phyloP scores from a whole-genome alignment of 305 asterid genomes.

The Fraxinus dipetala region DNA sequence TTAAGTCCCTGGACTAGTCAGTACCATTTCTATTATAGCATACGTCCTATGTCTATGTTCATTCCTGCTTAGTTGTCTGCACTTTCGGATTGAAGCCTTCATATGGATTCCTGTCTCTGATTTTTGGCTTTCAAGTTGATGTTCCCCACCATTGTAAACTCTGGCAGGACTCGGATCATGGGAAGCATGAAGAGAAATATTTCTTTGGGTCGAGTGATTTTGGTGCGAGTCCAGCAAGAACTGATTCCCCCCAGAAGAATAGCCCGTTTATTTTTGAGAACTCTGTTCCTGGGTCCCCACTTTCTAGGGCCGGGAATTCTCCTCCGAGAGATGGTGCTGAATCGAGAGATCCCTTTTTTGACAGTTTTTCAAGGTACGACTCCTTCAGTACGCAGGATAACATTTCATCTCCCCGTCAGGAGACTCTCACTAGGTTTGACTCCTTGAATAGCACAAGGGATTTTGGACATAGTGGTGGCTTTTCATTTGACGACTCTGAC shows the following conservation, averaged over 20 bases:
- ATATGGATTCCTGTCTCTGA: background rate
- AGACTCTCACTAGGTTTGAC: conserved; percentile 66
- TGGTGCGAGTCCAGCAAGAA: conserved; percentile 60
- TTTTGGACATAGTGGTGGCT: conserved; percentile 56
- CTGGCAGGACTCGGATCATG: conserved; percentile 64
- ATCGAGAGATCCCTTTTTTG: conserved; percentile 56
- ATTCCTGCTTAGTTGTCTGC: background rate
- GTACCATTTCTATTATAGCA: background rate
- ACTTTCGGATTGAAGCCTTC: background rate
- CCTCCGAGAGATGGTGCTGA: conserved; percentile 55
- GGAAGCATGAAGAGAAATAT: conserved; percentile 58
- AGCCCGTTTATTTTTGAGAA: conserved; percentile 68
- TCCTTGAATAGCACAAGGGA: conserved; percentile 70
- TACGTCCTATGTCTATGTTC: background rate
- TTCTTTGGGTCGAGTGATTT: conserved; percentile 75
- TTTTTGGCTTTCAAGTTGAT: background rate
- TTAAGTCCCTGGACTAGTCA: background rate
- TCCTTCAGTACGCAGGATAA: conserved; percentile 54
- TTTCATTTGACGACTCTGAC: conserved; percentile 80
- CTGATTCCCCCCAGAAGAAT: conserved; percentile 58
- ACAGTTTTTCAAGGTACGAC: conserved; percentile 76
- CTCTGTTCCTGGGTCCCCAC: conserved; percentile 71
- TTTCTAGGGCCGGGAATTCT: conserved; percentile 65
- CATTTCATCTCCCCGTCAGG: conserved; percentile 49
- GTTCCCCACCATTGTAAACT: conserved; percentile 8